Evolutionary conservation across 2,329 filamentous ascomycete genomes (phyloP).

Genomic region (Ophiocordyceps unilateralis): DNA sequence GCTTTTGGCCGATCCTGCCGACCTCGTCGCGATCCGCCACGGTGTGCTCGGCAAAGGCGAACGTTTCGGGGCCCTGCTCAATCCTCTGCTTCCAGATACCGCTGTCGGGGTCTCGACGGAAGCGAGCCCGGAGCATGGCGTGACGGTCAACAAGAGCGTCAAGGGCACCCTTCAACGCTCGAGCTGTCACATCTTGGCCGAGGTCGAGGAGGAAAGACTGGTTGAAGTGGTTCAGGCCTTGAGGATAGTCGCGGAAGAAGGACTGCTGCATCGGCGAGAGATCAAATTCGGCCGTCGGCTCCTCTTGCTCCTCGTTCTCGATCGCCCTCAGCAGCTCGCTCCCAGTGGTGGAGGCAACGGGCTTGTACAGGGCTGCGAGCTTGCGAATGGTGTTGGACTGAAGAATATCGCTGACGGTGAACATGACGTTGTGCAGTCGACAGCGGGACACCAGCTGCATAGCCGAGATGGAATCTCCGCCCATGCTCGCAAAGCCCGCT

Average conservation of each 20-base stretch:
- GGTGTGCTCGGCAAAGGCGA: slow-evolving; percentile 1
- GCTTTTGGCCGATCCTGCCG: not conserved
- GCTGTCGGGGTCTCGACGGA: slow-evolving; percentile 2
- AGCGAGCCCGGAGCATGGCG: slow-evolving; percentile 19
- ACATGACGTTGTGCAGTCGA: slow-evolving; percentile 10
- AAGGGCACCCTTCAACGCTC: slow-evolving; percentile 7
- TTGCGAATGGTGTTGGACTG: slow-evolving; percentile 11
- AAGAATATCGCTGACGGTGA: slow-evolving; percentile 17
- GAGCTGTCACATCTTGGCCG: slow-evolving; percentile 2
- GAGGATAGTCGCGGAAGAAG: slow-evolving; percentile 18
- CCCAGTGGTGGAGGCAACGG: not conserved
- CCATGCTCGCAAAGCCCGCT: slow-evolving; percentile 20
- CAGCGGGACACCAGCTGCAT: slow-evolving; percentile 24
- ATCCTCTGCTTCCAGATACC: slow-evolving; percentile 10
- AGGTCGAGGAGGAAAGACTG: slow-evolving; percentile 24
- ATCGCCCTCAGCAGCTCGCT: not conserved
- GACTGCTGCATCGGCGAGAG: slow-evolving; percentile 26
- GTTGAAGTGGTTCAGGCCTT: slow-evolving; percentile 21
- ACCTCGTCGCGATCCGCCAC: slow-evolving; percentile 1
- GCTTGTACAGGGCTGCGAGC: slow-evolving; percentile 5
- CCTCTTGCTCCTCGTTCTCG: slow-evolving; percentile 2
- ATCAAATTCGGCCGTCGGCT: slow-evolving; percentile 15
- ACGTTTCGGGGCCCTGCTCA: slow-evolving; percentile 1
- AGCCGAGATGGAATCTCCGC: slow-evolving; percentile 26
- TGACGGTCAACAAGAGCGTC: slow-evolving; percentile 12